A percentile compares a stretch with the other conserved stretches of the same genome.
phyloP scores from a whole-genome alignment of 2,329 filamentous ascomycete genomes.

The Botrytis sinoallii region DNA sequence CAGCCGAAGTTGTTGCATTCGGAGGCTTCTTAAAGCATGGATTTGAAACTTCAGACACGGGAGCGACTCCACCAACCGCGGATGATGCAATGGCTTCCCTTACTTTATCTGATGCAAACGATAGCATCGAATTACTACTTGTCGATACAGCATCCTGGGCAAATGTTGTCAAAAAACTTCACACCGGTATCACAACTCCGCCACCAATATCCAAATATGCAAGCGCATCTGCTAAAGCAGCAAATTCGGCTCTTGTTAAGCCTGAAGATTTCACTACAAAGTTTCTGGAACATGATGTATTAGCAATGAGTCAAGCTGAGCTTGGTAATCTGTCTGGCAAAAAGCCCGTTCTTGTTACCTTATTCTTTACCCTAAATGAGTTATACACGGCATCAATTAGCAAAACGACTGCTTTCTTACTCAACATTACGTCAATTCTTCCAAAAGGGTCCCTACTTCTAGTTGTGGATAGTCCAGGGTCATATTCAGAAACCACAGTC shows the following conservation, averaged over 20 bases:
- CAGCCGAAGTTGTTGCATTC: conserved; percentile 63
- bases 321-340: conserved; percentile 36
- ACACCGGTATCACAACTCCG: conserved; percentile 51
- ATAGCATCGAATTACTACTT: conserved; percentile 51
- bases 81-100: conserved; percentile 20
- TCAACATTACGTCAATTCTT: conserved; percentile 60
- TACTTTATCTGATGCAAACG: conserved; percentile 17
- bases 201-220: conserved; percentile 52
- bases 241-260: conserved; percentile 46
- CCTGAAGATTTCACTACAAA: conserved; percentile 41
- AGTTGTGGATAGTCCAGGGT: conserved; percentile 89
- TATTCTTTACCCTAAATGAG: conserved; percentile 95
- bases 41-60: conserved; percentile 16
- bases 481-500: conserved; percentile 79
- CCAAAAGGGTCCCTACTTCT: conserved; percentile 65
- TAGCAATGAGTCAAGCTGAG: conserved; percentile 41
- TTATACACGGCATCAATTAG: conserved; percentile 74
- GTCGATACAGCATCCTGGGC: conserved; percentile 83
- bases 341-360: conserved; percentile 61
- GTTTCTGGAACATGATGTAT: conserved; percentile 50
- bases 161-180: conserved; percentile 57
- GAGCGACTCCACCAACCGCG: not conserved
- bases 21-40: conserved; percentile 49
- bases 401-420: conserved; percentile 73
- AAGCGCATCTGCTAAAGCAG: conserved; percentile 45